Evolutionary conservation across 441 rosid species (phyloP).

Genomic region (Sinapis alba): DNA sequence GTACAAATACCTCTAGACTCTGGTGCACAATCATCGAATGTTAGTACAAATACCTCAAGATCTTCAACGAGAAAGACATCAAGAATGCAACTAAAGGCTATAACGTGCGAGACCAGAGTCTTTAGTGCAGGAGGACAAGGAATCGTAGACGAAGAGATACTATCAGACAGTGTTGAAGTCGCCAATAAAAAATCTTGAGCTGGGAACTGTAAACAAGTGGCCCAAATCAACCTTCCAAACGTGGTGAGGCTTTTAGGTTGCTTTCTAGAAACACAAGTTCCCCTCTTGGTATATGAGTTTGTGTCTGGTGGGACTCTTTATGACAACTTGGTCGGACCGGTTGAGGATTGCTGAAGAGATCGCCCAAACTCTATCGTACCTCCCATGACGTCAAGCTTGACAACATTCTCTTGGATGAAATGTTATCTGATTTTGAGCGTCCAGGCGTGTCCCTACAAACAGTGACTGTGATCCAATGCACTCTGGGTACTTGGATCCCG

Average conservation of each 20-base stretch:
- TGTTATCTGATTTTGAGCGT: not conserved
- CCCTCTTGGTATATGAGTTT: not conserved
- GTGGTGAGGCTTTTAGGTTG: not conserved
- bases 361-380: not conserved
- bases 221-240: not conserved
- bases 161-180: too few species aligned
- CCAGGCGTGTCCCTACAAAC: not conserved
- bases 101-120: not conserved
- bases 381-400: not conserved
- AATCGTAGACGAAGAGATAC: too few species aligned
- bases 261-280: not conserved
- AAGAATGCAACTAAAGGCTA: too few species aligned
- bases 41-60: not conserved
- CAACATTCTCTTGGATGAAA: not conserved
- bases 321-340: not conserved
- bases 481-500: not conserved
- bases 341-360: not conserved
- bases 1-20: not conserved
- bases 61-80: not conserved
- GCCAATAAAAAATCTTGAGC: too few species aligned
- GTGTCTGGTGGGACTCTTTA: not conserved
- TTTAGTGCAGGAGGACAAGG: not conserved
- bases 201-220: not conserved
- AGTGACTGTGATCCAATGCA: not conserved
- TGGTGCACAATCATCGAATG: not conserved